Conservation (phyloP, 106 monocot genomes). For the Chionographis japonica region DNA sequence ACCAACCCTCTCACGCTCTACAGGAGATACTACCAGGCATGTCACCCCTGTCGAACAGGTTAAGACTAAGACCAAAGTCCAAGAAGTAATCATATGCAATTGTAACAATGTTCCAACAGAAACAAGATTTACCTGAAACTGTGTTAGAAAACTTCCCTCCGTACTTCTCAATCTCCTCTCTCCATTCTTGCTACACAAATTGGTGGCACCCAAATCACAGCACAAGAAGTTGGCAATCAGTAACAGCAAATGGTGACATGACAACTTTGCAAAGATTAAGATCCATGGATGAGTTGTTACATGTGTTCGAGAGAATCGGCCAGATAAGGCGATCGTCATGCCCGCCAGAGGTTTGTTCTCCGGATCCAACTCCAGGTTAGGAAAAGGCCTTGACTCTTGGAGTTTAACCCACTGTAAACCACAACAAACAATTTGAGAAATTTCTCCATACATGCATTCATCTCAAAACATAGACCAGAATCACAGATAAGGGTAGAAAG, state of each 20-base stretch:
- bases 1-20: conserved; percentile 63
- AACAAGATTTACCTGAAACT: conserved; percentile 25
- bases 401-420: conserved; percentile 38
- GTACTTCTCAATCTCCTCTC: conserved; percentile 65
- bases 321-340: conserved; percentile 56
- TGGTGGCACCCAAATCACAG: no score
- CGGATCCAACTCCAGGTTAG: conserved; percentile 25
- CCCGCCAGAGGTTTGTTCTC: conserved; percentile 43
- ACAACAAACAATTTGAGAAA: no score
- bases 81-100: no score
- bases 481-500: no score
- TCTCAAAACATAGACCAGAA: no score
- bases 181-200: conserved; percentile 53
- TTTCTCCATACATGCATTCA: neutral
- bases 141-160: conserved; percentile 62
- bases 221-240: no score
- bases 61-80: neutral
- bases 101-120: neutral
- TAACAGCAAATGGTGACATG: no score
- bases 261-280: no score
- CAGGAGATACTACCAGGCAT: conserved; percentile 57
- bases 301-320: conserved; percentile 52
- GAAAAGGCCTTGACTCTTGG: conserved; percentile 19
- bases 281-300: conserved; percentile 16
- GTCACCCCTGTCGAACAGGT: conserved; percentile 31